Conservation (phyloP, 176 grass and related monocot genomes). For the Otatea glauca region DNA sequence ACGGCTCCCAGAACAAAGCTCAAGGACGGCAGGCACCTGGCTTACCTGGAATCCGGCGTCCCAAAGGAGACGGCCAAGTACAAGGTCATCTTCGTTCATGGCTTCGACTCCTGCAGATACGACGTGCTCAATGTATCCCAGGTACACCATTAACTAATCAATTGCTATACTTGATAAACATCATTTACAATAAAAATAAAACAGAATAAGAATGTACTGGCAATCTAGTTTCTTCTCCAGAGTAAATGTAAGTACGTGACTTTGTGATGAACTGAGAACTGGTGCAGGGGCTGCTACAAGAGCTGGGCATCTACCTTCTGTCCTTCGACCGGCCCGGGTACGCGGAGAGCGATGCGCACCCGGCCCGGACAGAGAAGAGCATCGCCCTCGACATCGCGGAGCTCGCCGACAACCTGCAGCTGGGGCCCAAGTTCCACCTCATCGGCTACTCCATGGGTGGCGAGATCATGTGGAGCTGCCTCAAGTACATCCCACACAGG, state of each 20-base stretch:
- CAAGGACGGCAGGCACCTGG: slow-evolving; percentile 82
- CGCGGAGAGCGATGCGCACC: slow-evolving; percentile 69
- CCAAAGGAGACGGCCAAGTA: slow-evolving; percentile 69
- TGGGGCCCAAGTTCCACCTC: slow-evolving; percentile 61
- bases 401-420: slow-evolving; percentile 65
- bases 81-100: slow-evolving; percentile 85
- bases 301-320: slow-evolving; percentile 60
- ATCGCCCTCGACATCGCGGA: slow-evolving; percentile 62
- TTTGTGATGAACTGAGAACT: background rate
- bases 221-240: background rate
- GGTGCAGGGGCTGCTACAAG: slow-evolving; percentile 53
- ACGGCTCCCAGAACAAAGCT: slow-evolving; percentile 62
- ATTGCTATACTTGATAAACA: too few relatives aligned
- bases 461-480: slow-evolving; percentile 67
- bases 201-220: background rate
- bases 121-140: slow-evolving; percentile 40
- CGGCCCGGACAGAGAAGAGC: slow-evolving; percentile 50
- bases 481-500: slow-evolving; percentile 69
- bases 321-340: slow-evolving; percentile 72
- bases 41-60: slow-evolving; percentile 71
- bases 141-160: background rate
- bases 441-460: slow-evolving; percentile 62
- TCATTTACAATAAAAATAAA: background rate
- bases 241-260: background rate
- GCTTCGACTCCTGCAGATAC: slow-evolving; percentile 73